A percentile compares a stretch with the other conserved stretches of the same genome.
phyloP scores from a whole-genome alignment of 169 alveolate genomes.

The Plasmodium vivax region DNA sequence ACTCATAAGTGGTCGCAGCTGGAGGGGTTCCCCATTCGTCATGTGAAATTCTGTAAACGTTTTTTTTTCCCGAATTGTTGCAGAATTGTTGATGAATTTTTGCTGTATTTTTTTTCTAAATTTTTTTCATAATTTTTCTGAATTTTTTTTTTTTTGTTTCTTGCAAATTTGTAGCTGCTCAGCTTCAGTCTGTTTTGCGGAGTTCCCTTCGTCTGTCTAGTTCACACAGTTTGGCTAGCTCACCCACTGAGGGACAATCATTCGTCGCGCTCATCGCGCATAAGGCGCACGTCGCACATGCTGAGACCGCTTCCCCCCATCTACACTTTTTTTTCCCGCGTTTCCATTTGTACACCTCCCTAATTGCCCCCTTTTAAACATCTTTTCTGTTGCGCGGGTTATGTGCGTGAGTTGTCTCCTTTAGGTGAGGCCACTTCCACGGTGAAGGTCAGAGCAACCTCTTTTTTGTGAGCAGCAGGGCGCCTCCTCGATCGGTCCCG shows the following conservation, averaged over 20 bases:
- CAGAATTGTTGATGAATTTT: too few relatives aligned
- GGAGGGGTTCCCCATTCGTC: not conserved
- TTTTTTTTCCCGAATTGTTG: too few relatives aligned
- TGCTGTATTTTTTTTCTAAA: too few relatives aligned
- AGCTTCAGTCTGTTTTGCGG: not conserved
- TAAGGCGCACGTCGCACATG: not conserved
- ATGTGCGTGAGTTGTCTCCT: not conserved
- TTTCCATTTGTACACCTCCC: not conserved
- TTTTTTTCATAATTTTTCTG: not conserved
- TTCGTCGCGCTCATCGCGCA: not conserved
- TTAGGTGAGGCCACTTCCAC: not conserved
- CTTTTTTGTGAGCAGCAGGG: not conserved
- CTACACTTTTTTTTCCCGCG: not conserved
- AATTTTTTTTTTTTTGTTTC: not conserved
- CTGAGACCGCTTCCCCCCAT: not conserved
- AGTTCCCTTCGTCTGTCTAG: not conserved
- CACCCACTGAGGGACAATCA: not conserved
- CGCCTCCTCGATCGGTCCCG: not conserved
- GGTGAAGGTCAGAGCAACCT: not conserved
- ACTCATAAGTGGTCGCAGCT: not conserved
- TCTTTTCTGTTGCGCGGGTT: not conserved
- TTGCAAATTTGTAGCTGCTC: not conserved
- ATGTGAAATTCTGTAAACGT: not conserved
- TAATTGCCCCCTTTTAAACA: not conserved
- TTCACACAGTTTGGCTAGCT: not conserved